A percentile compares a stretch with the other conserved stretches of the same genome.
These are phyloP conservation scores for Coleophoma cylindrospora DNA, from an alignment of 2,329 filamentous ascomycete species.

Conservation along the genomic window DNA sequence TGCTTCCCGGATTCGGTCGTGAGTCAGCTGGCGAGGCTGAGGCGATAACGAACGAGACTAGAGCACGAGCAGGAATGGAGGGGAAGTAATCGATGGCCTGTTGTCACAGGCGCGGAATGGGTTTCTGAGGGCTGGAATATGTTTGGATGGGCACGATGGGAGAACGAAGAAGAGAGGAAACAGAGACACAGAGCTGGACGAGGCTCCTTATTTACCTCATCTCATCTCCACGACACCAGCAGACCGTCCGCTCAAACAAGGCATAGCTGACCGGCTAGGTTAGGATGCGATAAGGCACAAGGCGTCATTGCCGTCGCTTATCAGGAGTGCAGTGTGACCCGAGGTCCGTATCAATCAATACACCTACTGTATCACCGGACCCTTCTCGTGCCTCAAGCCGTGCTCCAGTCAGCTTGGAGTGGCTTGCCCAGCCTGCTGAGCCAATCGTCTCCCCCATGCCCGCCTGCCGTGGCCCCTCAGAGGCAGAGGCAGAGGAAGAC, in stretches of 20 bases:
- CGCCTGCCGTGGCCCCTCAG: neutral
- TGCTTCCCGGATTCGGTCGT: neutral
- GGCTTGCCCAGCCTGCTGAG: no score
- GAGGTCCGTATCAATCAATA: no score
- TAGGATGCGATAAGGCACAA: no score
- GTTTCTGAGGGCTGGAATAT: neutral
- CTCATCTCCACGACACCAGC: neutral
- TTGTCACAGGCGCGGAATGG: neutral
- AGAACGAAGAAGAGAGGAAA: neutral
- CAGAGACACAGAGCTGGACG: neutral
- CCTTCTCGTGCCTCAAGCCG: no score
- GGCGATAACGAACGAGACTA: neutral
- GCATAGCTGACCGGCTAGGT: neutral
- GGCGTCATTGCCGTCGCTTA: no score
- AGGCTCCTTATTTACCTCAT: neutral
- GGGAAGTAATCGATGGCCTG: neutral
- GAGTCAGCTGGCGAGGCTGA: slow-evolving; percentile 1
- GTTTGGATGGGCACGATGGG: neutral
- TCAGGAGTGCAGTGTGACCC: no score
- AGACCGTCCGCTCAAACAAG: neutral
- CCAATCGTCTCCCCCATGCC: no score
- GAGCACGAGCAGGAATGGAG: neutral
- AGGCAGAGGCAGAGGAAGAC: slow-evolving; percentile 1
- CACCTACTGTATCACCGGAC: no score
- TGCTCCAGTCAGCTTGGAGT: no score